Base-by-base conservation (phyloP, 768 basidiomycete genomes). In the Rossbeevera mucosa region DNA sequence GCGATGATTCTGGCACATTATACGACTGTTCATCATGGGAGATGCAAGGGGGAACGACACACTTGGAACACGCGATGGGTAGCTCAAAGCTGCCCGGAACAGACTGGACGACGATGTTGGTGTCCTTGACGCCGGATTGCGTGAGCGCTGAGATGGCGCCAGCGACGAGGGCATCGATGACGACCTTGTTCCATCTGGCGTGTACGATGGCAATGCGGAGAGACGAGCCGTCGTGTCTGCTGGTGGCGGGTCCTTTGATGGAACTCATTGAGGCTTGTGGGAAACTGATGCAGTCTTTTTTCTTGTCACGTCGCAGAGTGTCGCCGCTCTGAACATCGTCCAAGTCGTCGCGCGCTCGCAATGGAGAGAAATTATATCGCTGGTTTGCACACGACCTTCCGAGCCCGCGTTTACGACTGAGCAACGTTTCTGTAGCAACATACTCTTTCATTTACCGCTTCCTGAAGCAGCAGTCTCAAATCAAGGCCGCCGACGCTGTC, bases 61-160 rank as follows among this genome's bases (percentile, higher is more conserved):
- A 96, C 95, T 83, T 85, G 60, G 87, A 82, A 64, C 85, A 88
- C 13, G 94, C 83, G 76, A 83, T 65, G 3, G 96, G 96, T 18
- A 99, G 79, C 75, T 99, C 96, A 68, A 85, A 99, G 72, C 88
- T 91, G 8, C 96, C 96, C 0, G 95, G 94, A 1, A 99, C 93
- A 30, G 85, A 87, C 74, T 94, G 87, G 41, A 94, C 73, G 47
- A 93, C 79, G 63, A 99, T 97, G 63, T 97, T 94, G 66, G 78
- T 77, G 47, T 91, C 82, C 74, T 88, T 88, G 57, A 98, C 95
- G 22, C 95, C 95, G 29, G 79, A 75, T 62, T 83, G 83, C 72
- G 84, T 87, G 59, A 99, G 80, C 66, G 91, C 94, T 20, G 75
- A 72, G 49, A 91, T 71, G 4, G 88, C 82, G 31, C 96, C 96